Conservation (phyloP, 129 eudicot genomes). For the Flaveria bidentis region DNA sequence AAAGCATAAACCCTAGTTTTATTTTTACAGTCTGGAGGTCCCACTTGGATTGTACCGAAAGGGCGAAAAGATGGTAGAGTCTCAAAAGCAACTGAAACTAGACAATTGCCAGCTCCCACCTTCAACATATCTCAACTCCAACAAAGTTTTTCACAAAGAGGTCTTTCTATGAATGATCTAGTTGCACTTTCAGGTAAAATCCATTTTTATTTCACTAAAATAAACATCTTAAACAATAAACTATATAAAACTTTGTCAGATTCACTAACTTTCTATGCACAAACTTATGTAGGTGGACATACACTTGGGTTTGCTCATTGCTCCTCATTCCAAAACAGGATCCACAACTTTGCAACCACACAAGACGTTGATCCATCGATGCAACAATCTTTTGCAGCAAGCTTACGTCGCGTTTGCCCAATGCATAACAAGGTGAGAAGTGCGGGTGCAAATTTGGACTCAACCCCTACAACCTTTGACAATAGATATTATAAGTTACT, state of each 20-base stretch:
- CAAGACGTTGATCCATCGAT: constrained; percentile 42
- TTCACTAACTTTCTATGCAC: not conserved
- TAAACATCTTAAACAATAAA: not conserved
- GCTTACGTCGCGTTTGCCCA: constrained; percentile 36
- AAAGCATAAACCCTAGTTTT: constrained; percentile 1
- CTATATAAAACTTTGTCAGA: not conserved
- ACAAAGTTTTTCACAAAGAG: constrained; percentile 48
- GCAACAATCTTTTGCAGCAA: constrained; percentile 38
- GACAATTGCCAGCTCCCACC: constrained; percentile 41
- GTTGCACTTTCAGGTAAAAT: constrained; percentile 46
- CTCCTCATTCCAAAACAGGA: constrained; percentile 46
- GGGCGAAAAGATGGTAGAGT: constrained; percentile 50
- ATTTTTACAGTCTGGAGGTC: constrained; percentile 47
- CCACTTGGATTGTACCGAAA: constrained; percentile 43
- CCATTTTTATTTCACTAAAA: not conserved
- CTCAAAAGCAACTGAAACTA: constrained; percentile 39
- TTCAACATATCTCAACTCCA: constrained; percentile 43
- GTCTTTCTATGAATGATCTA: constrained; percentile 43
- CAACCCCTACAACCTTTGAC: constrained; percentile 49
- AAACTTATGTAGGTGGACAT: constrained; percentile 39
- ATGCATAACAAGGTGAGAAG: constrained; percentile 35
- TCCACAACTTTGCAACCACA: constrained; percentile 39
- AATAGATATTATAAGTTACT: constrained; percentile 48
- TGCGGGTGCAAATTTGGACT: constrained; percentile 50
- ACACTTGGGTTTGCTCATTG: constrained; percentile 52